A percentile compares a stretch with the other conserved stretches of the same genome.
Conservation (phyloP, 768 basidiomycete species). For the Daedaleopsis nitida region DNA sequence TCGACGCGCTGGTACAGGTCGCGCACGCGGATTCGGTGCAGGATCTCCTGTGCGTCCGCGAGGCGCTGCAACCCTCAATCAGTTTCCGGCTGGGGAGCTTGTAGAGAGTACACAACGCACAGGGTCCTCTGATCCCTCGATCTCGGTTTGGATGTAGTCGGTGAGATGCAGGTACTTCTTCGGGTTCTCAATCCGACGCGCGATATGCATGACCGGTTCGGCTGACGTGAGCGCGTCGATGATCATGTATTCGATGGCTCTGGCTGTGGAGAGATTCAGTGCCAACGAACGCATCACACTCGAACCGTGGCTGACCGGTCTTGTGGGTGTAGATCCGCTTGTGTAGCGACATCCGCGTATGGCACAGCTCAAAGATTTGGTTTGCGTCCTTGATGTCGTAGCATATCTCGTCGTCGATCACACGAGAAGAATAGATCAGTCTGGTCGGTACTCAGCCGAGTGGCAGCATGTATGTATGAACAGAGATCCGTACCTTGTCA, state of each 20-base stretch:
- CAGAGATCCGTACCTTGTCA: conserved; percentile 39
- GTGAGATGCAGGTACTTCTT: conserved; percentile 64
- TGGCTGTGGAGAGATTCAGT: conserved; percentile 45
- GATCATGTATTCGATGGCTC: conserved; percentile 84
- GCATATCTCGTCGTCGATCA: conserved; percentile 74
- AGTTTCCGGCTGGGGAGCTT: not conserved
- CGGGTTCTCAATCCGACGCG: conserved; percentile 56
- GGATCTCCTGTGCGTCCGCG: conserved; percentile 54
- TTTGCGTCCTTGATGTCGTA: conserved; percentile 84
- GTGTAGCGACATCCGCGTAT: conserved; percentile 77
- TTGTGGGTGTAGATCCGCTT: conserved; percentile 86
- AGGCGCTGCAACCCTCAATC: conserved; percentile 51
- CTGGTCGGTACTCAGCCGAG: conserved; percentile 36
- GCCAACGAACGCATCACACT: not conserved
- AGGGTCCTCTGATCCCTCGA: conserved; percentile 55
- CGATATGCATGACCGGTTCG: conserved; percentile 64
- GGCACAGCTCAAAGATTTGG: conserved; percentile 72
- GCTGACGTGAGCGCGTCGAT: conserved; percentile 74
- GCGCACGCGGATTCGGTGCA: conserved; percentile 61
- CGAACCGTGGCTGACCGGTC: conserved; percentile 46
- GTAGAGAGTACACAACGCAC: conserved; percentile 36
- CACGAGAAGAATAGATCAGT: conserved; percentile 72
- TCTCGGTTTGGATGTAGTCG: conserved; percentile 62
- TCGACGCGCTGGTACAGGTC: conserved; percentile 75
- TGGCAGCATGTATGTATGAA: not conserved